Base-by-base conservation (phyloP, 202 grass and related monocot species). In the Elaeis oleifera region DNA sequence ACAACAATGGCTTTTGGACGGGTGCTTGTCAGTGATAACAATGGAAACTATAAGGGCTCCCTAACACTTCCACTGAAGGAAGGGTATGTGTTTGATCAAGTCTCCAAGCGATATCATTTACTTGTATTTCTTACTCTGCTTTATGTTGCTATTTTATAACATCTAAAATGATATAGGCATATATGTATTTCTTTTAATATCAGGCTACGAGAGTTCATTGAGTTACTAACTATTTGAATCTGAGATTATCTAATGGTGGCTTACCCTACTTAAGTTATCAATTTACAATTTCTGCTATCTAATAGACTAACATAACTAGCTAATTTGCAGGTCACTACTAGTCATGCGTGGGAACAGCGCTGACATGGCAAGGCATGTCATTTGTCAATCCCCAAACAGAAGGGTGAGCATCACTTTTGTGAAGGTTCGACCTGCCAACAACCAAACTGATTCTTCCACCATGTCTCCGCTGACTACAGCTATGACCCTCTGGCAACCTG, bases 261-360 rank as follows among this genome's bases (percentile, higher is more conserved):
- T 44, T 13, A 14, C 36, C 8, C 36, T 31, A 31, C 28, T 31
- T 6, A 31, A 31, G 28, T 31, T 31, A 31, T 6, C 28, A 6
- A 6, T 31, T 31, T 31, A 31, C 28, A 31, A 31, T 31, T 31
- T 31, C 28, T 31, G 28, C 27, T 28, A 28, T 5, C 31, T 39
- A 39, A 39, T 39, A 39, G 32, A 44, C 36, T 27, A 18, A 24
- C 3, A 67, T 15, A 52, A n/a, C 22, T 13, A 50, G 25, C 13
- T n/a, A 39, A 81, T 23, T 27, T 49, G 68, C 83, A 99, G 95
- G 56, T 94, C 95, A 2, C 85, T 99, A 19, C 70, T 99, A 29
- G 95, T 99, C 5, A 94, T 99, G 95, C 95, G 95, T 16, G 95
- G 95, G 39, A 99, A 99, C 73, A 99, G 95, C 22, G 89, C 95